Evolutionary conservation across 2,329 filamentous ascomycete genomes (phyloP), one percentile per base, ranked within the genome.

Genomic region (Colletotrichum spaethianum): DNA sequence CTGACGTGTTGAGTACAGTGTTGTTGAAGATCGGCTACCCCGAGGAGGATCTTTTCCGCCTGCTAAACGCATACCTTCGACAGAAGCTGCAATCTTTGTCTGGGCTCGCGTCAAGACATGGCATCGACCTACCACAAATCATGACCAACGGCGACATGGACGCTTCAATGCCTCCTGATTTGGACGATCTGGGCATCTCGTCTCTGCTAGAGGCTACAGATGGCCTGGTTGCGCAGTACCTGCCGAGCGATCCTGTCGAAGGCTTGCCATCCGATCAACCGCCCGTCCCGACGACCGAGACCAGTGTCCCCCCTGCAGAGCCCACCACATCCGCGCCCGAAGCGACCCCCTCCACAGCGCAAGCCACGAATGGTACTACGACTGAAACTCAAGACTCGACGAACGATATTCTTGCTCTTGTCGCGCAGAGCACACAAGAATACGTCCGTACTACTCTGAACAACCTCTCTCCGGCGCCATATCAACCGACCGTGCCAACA

Each of bases 371-470:
- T 67, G 78, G 75, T 50, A 75, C 78, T 40, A 72, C 72, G 42
- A 72, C 63, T 11, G 59, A 72, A 55, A 79, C 78, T 71, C 83
- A 79, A 9, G 83, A 85, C 67, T 83, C 83, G 62, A 82, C 84
- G 61, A 82, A 85, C 72, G 83, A 85, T 52, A 77, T 85, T 7
- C 81, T 84, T 71, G 83, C 83, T 9, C 76, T 85, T 28, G 83
- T 85, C 14, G 83, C 82, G 0, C 82, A 84, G 74, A 85, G 83
- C 73, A 85, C 83, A 0, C 82, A 82, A 12, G 83, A 85, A 67
- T 85, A 85, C 63, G 84, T 85, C 50, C 82, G 82, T 68, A 85
- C 81, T 5, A 85, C 84, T 3, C 76, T 85, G 9, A 80, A 84
- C 72, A 83, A 82, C 31, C 73, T 85, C 16, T 85, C 84, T 3